Conservation (phyloP, 306 rosid genomes). For the Gleditsia sinensis region DNA sequence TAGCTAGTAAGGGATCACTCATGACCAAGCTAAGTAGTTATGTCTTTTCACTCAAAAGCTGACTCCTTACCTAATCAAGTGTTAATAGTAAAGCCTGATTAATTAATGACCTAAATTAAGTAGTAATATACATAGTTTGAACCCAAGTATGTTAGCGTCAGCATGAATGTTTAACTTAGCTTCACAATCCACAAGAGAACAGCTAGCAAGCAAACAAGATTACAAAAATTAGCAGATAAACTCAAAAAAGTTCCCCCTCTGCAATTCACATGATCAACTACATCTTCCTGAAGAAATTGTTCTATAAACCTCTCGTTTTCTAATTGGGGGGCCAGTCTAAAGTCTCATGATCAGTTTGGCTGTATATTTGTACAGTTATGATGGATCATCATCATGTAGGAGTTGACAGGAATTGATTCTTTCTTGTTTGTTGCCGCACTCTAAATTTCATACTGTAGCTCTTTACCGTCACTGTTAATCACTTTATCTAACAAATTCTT, state of each 20-base stretch:
- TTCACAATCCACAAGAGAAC: background rate
- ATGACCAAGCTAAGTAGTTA: background rate
- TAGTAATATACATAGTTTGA: background rate
- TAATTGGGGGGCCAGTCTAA: background rate
- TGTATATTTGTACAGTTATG: background rate
- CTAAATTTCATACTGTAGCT: background rate
- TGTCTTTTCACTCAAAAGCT: constrained; percentile 11
- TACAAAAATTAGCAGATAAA: background rate
- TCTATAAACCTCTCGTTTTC: background rate
- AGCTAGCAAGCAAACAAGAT: background rate
- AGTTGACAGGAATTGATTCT: constrained; percentile 29
- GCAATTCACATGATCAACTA: background rate
- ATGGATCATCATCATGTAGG: constrained; percentile 3
- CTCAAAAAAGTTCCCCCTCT: background rate
- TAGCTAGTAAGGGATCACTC: background rate
- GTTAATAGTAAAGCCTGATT: background rate
- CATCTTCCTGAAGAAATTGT: background rate
- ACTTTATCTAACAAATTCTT: background rate
- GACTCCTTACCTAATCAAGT: background rate
- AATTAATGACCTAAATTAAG: background rate
- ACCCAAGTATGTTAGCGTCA: too few relatives aligned
- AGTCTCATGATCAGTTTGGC: background rate
- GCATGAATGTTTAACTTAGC: background rate
- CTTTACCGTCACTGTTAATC: constrained; percentile 7
- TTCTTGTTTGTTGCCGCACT: constrained; percentile 9